Percentiles rank a stretch among this genome's conserved stretches.
These are phyloP conservation scores for Cladophialophora chaetospira DNA, from an alignment of 2,329 filamentous ascomycete genomes.

Conservation along the genomic window DNA sequence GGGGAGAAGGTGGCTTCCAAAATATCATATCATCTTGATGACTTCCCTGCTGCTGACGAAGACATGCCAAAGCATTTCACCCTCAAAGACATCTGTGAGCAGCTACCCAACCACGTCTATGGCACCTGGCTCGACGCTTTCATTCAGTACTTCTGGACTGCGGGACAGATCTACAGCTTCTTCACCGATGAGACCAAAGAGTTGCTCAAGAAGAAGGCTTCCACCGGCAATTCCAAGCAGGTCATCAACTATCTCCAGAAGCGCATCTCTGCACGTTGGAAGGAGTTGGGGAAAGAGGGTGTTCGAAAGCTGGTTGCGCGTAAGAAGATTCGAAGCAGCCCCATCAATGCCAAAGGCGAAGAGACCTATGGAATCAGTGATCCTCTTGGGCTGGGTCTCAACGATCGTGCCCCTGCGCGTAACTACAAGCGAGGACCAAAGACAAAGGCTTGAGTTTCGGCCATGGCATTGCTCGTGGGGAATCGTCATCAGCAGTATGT, in stretches of 20 bases:
- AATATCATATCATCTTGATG: background rate
- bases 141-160: background rate
- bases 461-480: background rate
- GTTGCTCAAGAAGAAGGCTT: background rate
- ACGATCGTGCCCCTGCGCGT: background rate
- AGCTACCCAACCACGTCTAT: background rate
- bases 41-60: background rate
- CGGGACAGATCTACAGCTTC: background rate
- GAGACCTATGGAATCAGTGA: background rate
- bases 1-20: background rate
- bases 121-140: background rate
- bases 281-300: background rate
- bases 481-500: no score
- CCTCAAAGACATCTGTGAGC: background rate
- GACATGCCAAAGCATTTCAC: background rate
- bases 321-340: background rate
- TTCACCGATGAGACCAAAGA: background rate
- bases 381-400: background rate
- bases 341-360: background rate
- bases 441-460: background rate
- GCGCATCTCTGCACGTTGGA: background rate
- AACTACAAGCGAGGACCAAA: background rate
- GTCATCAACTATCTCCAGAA: background rate
- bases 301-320: background rate
- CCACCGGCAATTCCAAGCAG: background rate